Conservation (phyloP, 2,329 filamentous ascomycete genomes). For the Aspergillus pseudotamarii region DNA sequence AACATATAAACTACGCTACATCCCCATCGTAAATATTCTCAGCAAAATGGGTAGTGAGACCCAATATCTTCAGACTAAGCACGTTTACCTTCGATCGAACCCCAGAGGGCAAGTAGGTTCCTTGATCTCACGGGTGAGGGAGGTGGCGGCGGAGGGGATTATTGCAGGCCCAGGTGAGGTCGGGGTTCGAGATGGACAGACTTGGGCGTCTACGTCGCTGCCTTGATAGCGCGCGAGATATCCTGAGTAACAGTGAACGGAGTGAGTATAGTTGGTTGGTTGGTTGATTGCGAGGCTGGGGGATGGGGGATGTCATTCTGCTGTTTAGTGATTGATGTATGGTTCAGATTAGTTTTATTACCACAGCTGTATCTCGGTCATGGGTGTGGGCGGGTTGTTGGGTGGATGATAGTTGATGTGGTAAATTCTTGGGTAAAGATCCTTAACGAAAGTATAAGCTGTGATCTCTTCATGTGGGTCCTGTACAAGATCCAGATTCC, state of each 20-base stretch:
- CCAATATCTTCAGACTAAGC: too few species aligned
- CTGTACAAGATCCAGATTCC: not conserved
- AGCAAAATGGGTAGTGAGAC: not conserved
- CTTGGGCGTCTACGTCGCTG: constrained; percentile 35
- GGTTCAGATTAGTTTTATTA: not conserved
- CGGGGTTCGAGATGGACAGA: constrained; percentile 32
- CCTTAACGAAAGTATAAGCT: not conserved
- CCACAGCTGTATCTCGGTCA: not conserved
- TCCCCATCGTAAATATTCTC: not conserved
- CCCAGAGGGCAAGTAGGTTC: constrained; percentile 8
- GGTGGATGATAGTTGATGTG: not conserved
- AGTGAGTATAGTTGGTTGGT: constrained; percentile 22
- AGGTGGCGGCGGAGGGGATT: constrained; percentile 35
- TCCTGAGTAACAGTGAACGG: constrained; percentile 38
- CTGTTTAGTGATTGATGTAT: not conserved
- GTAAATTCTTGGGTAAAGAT: not conserved
- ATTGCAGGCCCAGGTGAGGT: constrained; percentile 24
- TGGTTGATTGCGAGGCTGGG: constrained; percentile 21
- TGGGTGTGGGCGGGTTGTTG: not conserved
- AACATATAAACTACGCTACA: not conserved
- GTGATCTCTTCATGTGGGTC: not conserved
- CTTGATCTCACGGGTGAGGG: constrained; percentile 32
- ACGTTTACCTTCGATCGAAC: constrained; percentile 2
- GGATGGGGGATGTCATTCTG: constrained; percentile 24
- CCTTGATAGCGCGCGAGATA: constrained; percentile 43